Evolutionary conservation across 805 yeast genomes (phyloP), one percentile per base, ranked within the genome.

Genomic region (Maudiozyma saulgeensis): DNA sequence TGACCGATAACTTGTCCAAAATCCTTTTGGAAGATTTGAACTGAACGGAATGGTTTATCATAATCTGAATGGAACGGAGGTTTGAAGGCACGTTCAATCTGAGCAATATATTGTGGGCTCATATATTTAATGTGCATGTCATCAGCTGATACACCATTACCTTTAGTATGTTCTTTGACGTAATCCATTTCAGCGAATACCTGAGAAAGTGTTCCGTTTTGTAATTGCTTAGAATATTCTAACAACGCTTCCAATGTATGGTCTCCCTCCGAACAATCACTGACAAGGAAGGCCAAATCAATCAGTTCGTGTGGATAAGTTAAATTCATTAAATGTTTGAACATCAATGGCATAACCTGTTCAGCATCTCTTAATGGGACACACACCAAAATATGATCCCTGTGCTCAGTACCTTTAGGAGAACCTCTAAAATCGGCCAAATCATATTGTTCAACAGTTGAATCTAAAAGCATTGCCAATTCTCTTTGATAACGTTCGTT

Each of bases 1-100:
- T 86, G 93, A 16, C 95, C 95, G 55, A 86, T 84, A 9, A 76
- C 77, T 67, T 86, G 93, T 42, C 96, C 90, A 60, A 86, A 85
- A 65, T 85, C 89, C 64, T 84, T 85, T 57, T 83, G 83, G 67
- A 78, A 88, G 37, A 93, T 83, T 54, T 87, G 84, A 19, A 88
- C 79, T 16, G 84, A 78, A 60, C 95, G 74, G 72, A 88, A 91
- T 6, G 88, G 91, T 48, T 74, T 74, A 43, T 72, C 68, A 60
- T 82, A 84, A 43, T 76, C 78, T 25, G 69, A 63, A 62, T 85
- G 91, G 60, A 73, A 81, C 18, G 90, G 87, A 43, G 83, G 79
- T 18, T 73, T 70, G 60, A 82, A 86, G 0, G 90, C 81, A 41
- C 70, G 66, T 48, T 74, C 64, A 18, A 84, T 81, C 52, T 70